Evolutionary conservation across 106 monocot genomes (phyloP).

Genomic region (Vanilla planifolia): DNA sequence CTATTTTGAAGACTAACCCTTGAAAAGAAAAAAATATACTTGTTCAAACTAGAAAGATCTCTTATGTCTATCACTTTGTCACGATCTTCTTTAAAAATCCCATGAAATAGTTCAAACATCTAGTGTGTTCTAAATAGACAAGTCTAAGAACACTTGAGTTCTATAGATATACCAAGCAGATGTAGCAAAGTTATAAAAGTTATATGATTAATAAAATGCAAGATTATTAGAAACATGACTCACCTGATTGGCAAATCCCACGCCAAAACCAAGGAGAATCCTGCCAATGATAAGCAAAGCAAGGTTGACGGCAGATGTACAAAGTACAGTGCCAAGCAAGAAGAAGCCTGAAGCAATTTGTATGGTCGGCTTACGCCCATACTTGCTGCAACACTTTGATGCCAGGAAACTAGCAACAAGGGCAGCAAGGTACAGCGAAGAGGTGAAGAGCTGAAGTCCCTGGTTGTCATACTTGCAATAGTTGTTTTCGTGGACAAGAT

Average conservation of each 20-base stretch:
- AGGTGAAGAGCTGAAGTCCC: constrained; percentile 52
- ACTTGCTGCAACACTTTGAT: constrained; percentile 12
- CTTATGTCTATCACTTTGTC: too few relatives aligned
- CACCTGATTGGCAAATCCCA: constrained; percentile 33
- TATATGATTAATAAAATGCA: too few relatives aligned
- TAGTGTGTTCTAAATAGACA: too few relatives aligned
- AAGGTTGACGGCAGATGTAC: constrained; percentile 18
- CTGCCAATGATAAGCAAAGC: constrained; percentile 33
- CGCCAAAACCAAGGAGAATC: constrained; percentile 34
- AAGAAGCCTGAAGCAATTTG: constrained; percentile 19
- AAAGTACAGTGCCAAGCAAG: constrained; percentile 14
- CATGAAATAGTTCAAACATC: too few relatives aligned
- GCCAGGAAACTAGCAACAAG: constrained; percentile 41
- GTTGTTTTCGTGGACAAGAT: constrained; percentile 12
- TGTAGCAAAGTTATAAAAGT: too few relatives aligned
- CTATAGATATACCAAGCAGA: too few relatives aligned
- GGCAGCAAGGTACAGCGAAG: constrained; percentile 58
- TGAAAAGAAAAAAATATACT: too few relatives aligned
- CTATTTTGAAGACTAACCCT: too few relatives aligned
- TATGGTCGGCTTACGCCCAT: constrained; percentile 23
- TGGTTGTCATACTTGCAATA: constrained; percentile 51
- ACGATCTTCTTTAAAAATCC: too few relatives aligned
- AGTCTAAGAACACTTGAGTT: too few relatives aligned
- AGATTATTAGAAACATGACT: neutral
- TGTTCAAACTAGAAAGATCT: too few relatives aligned